Evolutionary conservation across 169 alveolate species (phyloP).

Genomic region (Cryptosporidium muris): DNA sequence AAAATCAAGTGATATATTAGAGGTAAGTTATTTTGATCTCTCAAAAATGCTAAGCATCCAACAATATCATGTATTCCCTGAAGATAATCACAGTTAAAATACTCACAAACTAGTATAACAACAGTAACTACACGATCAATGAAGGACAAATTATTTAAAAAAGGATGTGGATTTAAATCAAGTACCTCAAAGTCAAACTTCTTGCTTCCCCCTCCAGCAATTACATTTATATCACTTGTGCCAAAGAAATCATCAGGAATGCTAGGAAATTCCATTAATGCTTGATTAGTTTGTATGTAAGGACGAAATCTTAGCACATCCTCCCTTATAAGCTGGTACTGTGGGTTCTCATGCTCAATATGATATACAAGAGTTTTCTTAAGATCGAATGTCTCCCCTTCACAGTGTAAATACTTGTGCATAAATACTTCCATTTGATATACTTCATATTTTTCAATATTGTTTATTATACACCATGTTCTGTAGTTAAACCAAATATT

Average conservation of each 20-base stretch:
- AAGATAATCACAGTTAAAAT: slow-evolving; percentile 21
- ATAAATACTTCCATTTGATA: slow-evolving; percentile 28
- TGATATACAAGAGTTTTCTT: slow-evolving; percentile 4
- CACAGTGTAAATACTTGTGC: background rate
- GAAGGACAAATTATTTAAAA: background rate
- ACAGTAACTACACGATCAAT: slow-evolving; percentile 39
- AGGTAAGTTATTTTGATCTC: slow-evolving; percentile 5
- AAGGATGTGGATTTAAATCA: slow-evolving; percentile 1
- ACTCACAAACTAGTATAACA: slow-evolving; percentile 48
- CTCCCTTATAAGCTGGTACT: slow-evolving; percentile 18
- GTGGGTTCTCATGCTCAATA: slow-evolving; percentile 19
- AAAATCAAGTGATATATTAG: slow-evolving; percentile 10
- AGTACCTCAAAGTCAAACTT: background rate
- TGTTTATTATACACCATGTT: slow-evolving; percentile 43
- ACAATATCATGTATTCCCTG: slow-evolving; percentile 68
- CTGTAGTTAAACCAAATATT: slow-evolving; percentile 62
- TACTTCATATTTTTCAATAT: slow-evolving; percentile 3
- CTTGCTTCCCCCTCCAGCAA: background rate
- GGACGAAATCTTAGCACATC: slow-evolving; percentile 60
- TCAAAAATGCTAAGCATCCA: slow-evolving; percentile 48
- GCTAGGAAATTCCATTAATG: slow-evolving; percentile 15
- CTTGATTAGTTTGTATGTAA: background rate
- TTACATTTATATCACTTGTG: slow-evolving; percentile 4
- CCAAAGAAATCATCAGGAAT: slow-evolving; percentile 53
- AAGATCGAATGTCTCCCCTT: background rate